Conservation (phyloP, 371 early-diverging fungal species). For the Syncephalastrum racemosum region DNA sequence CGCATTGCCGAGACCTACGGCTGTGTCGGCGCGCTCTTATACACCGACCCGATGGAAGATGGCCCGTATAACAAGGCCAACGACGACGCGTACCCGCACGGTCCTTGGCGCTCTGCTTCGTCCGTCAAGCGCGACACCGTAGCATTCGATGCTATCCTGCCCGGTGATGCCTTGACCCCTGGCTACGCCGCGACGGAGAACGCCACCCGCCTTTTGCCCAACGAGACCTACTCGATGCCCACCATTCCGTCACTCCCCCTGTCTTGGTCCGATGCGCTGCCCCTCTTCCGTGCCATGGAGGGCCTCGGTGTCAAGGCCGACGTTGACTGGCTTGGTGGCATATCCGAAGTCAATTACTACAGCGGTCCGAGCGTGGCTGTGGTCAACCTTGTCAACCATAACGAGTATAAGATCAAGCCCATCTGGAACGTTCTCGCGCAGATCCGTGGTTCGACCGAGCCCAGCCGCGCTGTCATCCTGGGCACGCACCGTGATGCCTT, state of each 20-base stretch:
- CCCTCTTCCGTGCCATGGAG: slow-evolving; percentile 49
- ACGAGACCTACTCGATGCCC: slow-evolving; percentile 47
- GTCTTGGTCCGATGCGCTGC: slow-evolving; percentile 63
- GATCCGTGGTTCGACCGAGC: slow-evolving; percentile 56
- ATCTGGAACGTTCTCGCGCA: slow-evolving; percentile 65
- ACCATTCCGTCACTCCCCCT: slow-evolving; percentile 67
- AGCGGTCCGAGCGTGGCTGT: slow-evolving; percentile 52
- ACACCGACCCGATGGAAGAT: slow-evolving; percentile 20
- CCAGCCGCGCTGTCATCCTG: slow-evolving; percentile 55
- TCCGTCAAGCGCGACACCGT: slow-evolving; percentile 62
- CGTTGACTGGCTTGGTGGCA: slow-evolving; percentile 47
- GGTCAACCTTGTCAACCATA: slow-evolving; percentile 56
- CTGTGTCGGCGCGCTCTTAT: slow-evolving; percentile 58
- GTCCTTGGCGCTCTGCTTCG: slow-evolving; percentile 60
- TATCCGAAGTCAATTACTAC: slow-evolving; percentile 47
- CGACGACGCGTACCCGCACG: slow-evolving; percentile 54
- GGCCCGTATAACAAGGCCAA: slow-evolving; percentile 29
- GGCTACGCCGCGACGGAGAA: slow-evolving; percentile 55
- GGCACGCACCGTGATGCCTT: slow-evolving; percentile 72
- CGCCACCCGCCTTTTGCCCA: slow-evolving; percentile 48
- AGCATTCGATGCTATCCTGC: slow-evolving; percentile 40
- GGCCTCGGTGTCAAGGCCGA: slow-evolving; percentile 37
- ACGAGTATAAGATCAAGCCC: slow-evolving; percentile 50
- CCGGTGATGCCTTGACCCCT: slow-evolving; percentile 68
- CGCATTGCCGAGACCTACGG: slow-evolving; percentile 59